Percentiles rank a stretch among this genome's conserved stretches.
Conservation (phyloP, 345 rosid species). For the Camelina laxa region DNA sequence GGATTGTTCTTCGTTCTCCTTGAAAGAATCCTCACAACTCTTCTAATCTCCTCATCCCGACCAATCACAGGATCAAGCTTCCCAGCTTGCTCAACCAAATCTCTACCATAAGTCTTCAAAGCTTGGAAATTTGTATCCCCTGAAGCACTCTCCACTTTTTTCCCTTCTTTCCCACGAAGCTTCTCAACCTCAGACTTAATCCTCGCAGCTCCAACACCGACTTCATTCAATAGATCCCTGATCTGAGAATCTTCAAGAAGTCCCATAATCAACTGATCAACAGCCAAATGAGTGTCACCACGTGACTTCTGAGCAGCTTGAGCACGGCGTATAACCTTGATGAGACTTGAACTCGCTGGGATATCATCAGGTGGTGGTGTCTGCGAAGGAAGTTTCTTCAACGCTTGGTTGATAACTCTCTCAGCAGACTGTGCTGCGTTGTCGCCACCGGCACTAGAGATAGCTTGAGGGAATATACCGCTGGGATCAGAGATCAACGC, state of each 20-base stretch:
- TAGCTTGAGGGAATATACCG: slow-evolving; percentile 73
- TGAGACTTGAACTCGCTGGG: slow-evolving; percentile 73
- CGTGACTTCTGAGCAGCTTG: slow-evolving; percentile 72
- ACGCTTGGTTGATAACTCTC: slow-evolving; percentile 69
- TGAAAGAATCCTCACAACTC: slow-evolving; percentile 81
- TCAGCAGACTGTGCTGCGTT: slow-evolving; percentile 63
- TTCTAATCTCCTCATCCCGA: slow-evolving; percentile 83
- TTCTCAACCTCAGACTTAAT: slow-evolving; percentile 82
- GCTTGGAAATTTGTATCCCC: slow-evolving; percentile 83
- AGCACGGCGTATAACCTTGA: slow-evolving; percentile 73
- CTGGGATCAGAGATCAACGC: slow-evolving; percentile 70
- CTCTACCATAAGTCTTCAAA: slow-evolving; percentile 87
- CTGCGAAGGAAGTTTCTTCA: slow-evolving; percentile 83
- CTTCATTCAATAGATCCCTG: slow-evolving; percentile 68
- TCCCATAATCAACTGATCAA: slow-evolving; percentile 77
- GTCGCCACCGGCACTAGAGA: slow-evolving; percentile 62
- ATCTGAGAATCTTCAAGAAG: slow-evolving; percentile 88
- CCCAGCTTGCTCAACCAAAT: slow-evolving; percentile 91
- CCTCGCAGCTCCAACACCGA: slow-evolving; percentile 57
- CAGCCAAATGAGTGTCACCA: slow-evolving; percentile 76
- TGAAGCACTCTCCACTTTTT: slow-evolving; percentile 86
- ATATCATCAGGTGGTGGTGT: slow-evolving; percentile 77
- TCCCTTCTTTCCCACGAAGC: slow-evolving; percentile 87
- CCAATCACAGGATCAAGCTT: slow-evolving; percentile 96
- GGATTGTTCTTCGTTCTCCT: slow-evolving; percentile 95